A percentile compares a stretch with the other conserved stretches of the same genome.
These are phyloP conservation scores for Oryza glaberrima DNA, from an alignment of 176 grass and related monocot species.

Conservation along the genomic window DNA sequence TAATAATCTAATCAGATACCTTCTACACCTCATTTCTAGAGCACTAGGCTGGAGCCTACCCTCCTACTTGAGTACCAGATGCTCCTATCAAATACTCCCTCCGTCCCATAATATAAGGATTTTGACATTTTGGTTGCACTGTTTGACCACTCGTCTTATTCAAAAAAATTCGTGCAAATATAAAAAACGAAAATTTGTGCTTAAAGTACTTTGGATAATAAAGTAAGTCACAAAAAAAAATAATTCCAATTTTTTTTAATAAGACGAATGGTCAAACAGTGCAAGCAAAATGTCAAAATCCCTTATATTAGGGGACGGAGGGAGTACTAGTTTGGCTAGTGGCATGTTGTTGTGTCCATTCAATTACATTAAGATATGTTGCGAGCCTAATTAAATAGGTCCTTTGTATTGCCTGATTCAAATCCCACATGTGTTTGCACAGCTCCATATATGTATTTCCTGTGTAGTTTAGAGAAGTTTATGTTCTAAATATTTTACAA, in stretches of 20 bases:
- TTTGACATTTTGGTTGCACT: no score
- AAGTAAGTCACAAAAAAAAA: no score
- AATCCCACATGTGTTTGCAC: not conserved
- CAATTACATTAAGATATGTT: not conserved
- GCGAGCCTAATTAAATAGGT: slow-evolving; percentile 8
- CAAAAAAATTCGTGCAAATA: no score
- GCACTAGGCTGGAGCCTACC: not conserved
- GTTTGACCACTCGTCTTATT: no score
- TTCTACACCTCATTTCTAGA: slow-evolving; percentile 20
- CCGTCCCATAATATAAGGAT: no score
- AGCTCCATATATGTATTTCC: not conserved
- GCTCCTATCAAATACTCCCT: not conserved
- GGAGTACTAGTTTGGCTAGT: not conserved
- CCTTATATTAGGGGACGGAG: no score
- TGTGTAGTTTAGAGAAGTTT: not conserved
- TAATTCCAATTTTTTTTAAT: no score
- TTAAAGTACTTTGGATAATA: no score
- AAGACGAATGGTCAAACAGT: no score
- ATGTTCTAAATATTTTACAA: not conserved
- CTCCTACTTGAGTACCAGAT: not conserved
- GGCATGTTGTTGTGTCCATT: slow-evolving; percentile 6
- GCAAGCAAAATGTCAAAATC: no score
- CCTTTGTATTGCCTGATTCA: not conserved
- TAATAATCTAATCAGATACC: not conserved
- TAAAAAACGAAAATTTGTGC: no score